Base-by-base conservation (phyloP, 345 rosid species). In the Arabidopsis arenosa region DNA sequence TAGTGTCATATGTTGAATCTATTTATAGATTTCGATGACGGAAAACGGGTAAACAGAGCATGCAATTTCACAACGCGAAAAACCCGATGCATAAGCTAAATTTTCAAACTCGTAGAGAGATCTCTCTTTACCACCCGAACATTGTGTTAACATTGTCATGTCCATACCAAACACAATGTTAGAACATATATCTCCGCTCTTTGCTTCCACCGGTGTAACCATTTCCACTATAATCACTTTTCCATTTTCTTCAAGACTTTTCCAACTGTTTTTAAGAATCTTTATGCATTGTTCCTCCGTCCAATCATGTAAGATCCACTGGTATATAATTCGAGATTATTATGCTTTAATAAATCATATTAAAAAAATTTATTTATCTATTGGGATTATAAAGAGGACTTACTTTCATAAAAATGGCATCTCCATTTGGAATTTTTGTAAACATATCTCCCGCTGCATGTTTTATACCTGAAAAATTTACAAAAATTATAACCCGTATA, bases 351-450 rank as follows among this genome's bases (percentile, higher is more conserved):
- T 61, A 18, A 18, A 18, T 18, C 21, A 18, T 18, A 18, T 18
- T 18, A 18, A 18, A 18, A 18, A 18, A 18, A 0, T 18, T 18
- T 18, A 18, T 18, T 18, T 18, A 18, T 18, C 21, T 18, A 0
- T 0, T 18, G 10, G 58, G 58, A 12, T 66, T 1, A 28, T 51
- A 67, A 5, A 15, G 6, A 39, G 2, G 26, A 41, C 74, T 26
- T 69, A 89, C 95, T 84, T 92, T 88, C 90, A 89, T 88, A 87
- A 89, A 88, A 63, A 89, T 85, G 72, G 93, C 89, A 60, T 92
- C 95, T 37, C 81, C 95, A 58, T 80, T 77, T 6, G 93, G 95
- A 51, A 85, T 77, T 23, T 86, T 82, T 0, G 17, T 76, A 65
- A 92, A 86, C 97, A 92, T 66, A 66, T 66, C 59, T 8, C 48